These are phyloP conservation scores for Metroxylon sagu DNA, from an alignment of 176 grass and related monocot species.

Conservation along the genomic window DNA sequence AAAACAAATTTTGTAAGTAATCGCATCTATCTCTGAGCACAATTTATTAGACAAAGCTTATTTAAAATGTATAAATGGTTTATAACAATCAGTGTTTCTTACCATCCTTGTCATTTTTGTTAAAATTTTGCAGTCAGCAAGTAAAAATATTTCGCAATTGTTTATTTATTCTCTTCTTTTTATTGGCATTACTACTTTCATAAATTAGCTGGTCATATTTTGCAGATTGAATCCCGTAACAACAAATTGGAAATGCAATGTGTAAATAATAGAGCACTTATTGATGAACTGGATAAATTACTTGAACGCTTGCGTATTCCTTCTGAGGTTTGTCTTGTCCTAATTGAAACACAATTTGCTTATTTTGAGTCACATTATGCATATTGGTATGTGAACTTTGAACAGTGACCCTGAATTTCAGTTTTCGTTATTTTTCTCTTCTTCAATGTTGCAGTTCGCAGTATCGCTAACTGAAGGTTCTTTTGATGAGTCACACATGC, in stretches of 20 bases:
- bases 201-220: constrained; percentile 9
- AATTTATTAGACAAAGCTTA: too few species aligned
- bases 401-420: too few species aligned
- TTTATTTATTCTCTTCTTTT: background rate
- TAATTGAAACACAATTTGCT: background rate
- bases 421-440: constrained; percentile 17
- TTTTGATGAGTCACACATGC: constrained; percentile 89
- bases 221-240: constrained; percentile 96
- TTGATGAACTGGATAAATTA: constrained; percentile 87
- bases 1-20: too few species aligned
- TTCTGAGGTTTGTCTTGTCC: constrained; percentile 51
- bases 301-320: constrained; percentile 69
- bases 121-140: too few species aligned
- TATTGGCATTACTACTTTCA: too few species aligned
- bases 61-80: too few species aligned
- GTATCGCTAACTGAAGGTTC: constrained; percentile 74
- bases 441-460: constrained; percentile 44
- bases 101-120: too few species aligned
- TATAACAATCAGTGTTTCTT: too few species aligned
- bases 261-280: constrained; percentile 66
- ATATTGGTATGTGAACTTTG: too few species aligned
- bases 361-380: background rate
- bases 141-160: background rate
- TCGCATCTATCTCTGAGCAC: too few species aligned
- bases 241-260: constrained; percentile 92